phyloP scores from a whole-genome alignment of 2,329 filamentous ascomycete species.

The Penicillium corylophilum region DNA sequence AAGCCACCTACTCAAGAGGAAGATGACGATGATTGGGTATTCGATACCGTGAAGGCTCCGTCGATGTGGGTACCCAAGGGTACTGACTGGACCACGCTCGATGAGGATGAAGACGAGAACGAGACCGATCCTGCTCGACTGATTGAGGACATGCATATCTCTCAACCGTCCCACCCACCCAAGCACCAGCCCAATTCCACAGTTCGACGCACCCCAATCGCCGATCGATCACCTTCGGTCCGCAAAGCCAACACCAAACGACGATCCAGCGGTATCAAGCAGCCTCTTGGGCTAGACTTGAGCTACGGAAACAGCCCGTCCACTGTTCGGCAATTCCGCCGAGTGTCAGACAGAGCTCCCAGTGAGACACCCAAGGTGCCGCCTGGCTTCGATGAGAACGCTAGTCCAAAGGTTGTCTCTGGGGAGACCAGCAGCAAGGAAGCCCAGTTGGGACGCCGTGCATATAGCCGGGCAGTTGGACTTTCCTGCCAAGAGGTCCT shows the following conservation, averaged over 20 bases:
- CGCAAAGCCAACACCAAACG: constrained; percentile 42
- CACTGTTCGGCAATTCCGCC: constrained; percentile 85
- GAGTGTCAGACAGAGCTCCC: constrained; percentile 70
- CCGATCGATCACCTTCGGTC: constrained; percentile 45
- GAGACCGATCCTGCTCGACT: constrained; percentile 33
- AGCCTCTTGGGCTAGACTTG: constrained; percentile 83
- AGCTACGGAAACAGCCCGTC: constrained; percentile 92
- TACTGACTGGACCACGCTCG: constrained; percentile 43
- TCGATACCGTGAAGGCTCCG: constrained; percentile 80
- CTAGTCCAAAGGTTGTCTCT: constrained; percentile 35
- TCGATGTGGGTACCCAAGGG: constrained; percentile 61
- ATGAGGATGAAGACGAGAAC: constrained; percentile 36
- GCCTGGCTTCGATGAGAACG: constrained; percentile 41
- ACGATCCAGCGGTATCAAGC: constrained; percentile 58
- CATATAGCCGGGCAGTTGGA: constrained; percentile 79
- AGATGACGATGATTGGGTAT: constrained; percentile 88
- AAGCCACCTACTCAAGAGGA: constrained; percentile 55
- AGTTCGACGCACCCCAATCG: constrained; percentile 47
- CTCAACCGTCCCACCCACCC: constrained; percentile 45
- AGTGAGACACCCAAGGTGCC: constrained; percentile 25
- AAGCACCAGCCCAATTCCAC: constrained; percentile 62
- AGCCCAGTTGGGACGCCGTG: constrained; percentile 73
- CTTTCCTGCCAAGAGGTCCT: constrained; percentile 80
- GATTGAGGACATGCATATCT: constrained; percentile 41
- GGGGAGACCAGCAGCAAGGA: constrained; percentile 64